Base-by-base conservation (phyloP, 768 basidiomycete genomes). In the Pleurotus cornucopiae region DNA sequence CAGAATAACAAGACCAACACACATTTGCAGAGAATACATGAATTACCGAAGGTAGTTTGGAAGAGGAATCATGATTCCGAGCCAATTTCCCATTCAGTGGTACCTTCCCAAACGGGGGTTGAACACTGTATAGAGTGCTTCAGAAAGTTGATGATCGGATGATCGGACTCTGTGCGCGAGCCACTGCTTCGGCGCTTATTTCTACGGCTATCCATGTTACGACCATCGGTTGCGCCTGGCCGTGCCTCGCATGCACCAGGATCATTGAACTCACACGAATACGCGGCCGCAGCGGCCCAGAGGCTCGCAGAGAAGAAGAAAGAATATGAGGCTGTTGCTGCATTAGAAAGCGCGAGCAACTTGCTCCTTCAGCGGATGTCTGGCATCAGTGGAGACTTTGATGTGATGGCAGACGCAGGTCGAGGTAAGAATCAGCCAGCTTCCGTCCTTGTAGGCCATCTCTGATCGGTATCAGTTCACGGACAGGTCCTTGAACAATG, bases 271-370 rank as follows among this genome's bases (percentile, higher is more conserved):
- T 64, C 73, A 5, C 71, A 77, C 37, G 68, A 70, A 5, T 73
- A 73, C 41, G 77, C 73, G 49, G 72, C 81, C 1, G 81, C 80
- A 0, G 77, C 83, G 1, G 57, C 71, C 1, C 75, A 81, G 14
- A 85, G 84, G 60, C 76, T 89, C 44, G 54, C 76, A 2, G 89
- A 91, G 64, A 91, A 91, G 74, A 91, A 89, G 73, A 91, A 89
- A 64, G 89, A 91, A 66, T 82, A 75, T 55, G 88, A 90, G 54
- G 88, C 86, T 0, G 86, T 90, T 21, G 77, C 81, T 18, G 89
- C 89, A 1, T 73, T 91, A 4, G 86, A 90, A 64, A 74, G 76
- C 54, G 82, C 85, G 0, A 86, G 82, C 54, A 68, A 79, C 5
- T 67, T 84, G 34, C 88, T 86, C 64, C 75, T 87, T 2, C 80